A percentile compares a stretch with the other conserved stretches of the same genome.
phyloP scores from a whole-genome alignment of 495 filamentous ascomycete genomes.

The Lindgomyces ingoldianus region DNA sequence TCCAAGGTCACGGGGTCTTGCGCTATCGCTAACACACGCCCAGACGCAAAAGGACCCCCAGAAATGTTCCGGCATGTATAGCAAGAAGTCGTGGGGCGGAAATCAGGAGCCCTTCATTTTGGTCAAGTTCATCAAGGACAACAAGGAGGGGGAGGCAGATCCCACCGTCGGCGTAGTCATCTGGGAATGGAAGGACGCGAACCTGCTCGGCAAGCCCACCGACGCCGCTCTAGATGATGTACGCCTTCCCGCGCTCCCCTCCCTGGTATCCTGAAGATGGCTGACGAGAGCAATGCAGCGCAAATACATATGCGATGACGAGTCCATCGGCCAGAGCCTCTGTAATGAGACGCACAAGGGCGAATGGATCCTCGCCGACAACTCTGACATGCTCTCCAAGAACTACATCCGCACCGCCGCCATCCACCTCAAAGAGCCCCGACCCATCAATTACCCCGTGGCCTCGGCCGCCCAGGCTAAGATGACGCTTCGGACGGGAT shows the following conservation, averaged over 20 bases:
- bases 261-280: constrained; percentile 30
- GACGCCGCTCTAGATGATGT: constrained; percentile 27
- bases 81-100: constrained; percentile 84
- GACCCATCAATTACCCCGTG: constrained; percentile 75
- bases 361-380: constrained; percentile 77
- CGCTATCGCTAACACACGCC: constrained; percentile 43
- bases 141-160: constrained; percentile 54
- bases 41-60: constrained; percentile 75
- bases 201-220: constrained; percentile 63
- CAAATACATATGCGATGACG: constrained; percentile 73
- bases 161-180: constrained; percentile 82
- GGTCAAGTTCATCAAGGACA: constrained; percentile 70
- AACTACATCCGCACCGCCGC: constrained; percentile 75
- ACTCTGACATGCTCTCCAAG: constrained; percentile 67
- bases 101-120: constrained; percentile 84
- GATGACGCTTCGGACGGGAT: constrained; percentile 69
- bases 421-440: constrained; percentile 75
- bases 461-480: constrained; percentile 32
- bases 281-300: constrained; percentile 48
- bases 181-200: constrained; percentile 89
- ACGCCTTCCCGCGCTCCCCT: constrained; percentile 33
- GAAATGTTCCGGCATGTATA: constrained; percentile 98
- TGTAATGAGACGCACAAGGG: constrained; percentile 77
- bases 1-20: not conserved
- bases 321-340: constrained; percentile 62